Conservation (phyloP, 345 rosid species). For the Salix suchowensis region DNA sequence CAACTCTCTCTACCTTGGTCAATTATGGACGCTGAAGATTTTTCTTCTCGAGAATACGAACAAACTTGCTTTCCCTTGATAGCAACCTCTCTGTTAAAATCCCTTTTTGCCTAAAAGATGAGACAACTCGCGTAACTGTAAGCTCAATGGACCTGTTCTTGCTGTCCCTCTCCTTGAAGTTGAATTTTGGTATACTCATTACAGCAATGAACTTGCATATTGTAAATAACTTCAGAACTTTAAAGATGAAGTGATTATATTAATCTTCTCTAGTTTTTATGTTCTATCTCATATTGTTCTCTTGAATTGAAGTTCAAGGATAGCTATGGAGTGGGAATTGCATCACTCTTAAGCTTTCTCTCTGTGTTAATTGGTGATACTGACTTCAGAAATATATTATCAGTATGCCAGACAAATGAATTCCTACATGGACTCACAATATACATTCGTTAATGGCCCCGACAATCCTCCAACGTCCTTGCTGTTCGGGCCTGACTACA, state of each 20-base stretch:
- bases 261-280: too few species aligned
- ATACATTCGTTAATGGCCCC: conserved; percentile 15
- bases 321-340: too few species aligned
- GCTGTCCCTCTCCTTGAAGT: not conserved
- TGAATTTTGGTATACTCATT: not conserved
- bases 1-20: not conserved
- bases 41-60: not conserved
- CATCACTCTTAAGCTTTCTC: too few species aligned
- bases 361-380: not conserved
- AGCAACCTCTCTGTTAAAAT: not conserved
- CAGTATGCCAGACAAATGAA: conserved; percentile 13
- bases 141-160: not conserved
- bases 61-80: not conserved
- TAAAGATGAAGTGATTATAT: too few species aligned
- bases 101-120: not conserved
- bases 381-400: not conserved
- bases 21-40: not conserved
- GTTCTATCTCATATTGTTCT: too few species aligned
- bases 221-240: too few species aligned
- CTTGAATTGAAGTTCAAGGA: too few species aligned
- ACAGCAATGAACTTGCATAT: too few species aligned
- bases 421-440: conserved; percentile 21
- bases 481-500: conserved; percentile 9
- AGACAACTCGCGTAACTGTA: not conserved
- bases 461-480: conserved; percentile 22